Evolutionary conservation across 805 yeast genomes (phyloP).

Genomic region (Candida lessepsii): DNA sequence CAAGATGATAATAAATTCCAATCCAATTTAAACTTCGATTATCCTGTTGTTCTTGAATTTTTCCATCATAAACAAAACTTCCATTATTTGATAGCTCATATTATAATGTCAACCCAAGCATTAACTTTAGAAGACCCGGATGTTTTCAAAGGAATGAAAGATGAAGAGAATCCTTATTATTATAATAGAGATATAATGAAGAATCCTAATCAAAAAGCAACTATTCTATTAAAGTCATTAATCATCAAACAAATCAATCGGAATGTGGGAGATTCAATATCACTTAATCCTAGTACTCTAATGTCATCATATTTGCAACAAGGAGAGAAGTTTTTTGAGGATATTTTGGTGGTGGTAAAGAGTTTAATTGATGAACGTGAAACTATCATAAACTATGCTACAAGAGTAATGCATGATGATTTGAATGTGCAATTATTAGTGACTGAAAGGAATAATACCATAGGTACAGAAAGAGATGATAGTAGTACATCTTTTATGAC

Average conservation of each 20-base stretch:
- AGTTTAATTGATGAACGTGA: constrained; percentile 71
- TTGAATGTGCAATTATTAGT: constrained; percentile 58
- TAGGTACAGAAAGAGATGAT: constrained; percentile 35
- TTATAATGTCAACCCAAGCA: constrained; percentile 67
- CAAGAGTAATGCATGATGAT: constrained; percentile 75
- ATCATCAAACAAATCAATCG: constrained; percentile 46
- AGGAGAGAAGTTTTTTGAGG: constrained; percentile 32
- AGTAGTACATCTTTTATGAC: constrained; percentile 13
- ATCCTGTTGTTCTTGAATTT: constrained; percentile 64
- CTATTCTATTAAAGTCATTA: constrained; percentile 45
- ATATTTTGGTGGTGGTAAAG: constrained; percentile 43
- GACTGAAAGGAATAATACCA: constrained; percentile 45
- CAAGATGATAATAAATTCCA: constrained; percentile 9
- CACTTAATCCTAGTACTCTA: constrained; percentile 38
- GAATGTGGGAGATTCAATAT: constrained; percentile 30
- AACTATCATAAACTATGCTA: constrained; percentile 65
- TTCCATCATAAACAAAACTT: constrained; percentile 70
- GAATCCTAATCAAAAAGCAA: constrained; percentile 48
- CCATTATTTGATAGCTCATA: constrained; percentile 56
- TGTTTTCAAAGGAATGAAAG: constrained; percentile 61
- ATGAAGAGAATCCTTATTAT: constrained; percentile 45
- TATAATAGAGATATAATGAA: constrained; percentile 39
- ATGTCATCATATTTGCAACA: constrained; percentile 39
- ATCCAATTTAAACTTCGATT: constrained; percentile 39
- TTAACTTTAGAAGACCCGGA: constrained; percentile 74